Percentiles rank a stretch among this genome's conserved stretches.
Conservation (phyloP, 345 rosid species). For the Cardiospermum halicacabum region DNA sequence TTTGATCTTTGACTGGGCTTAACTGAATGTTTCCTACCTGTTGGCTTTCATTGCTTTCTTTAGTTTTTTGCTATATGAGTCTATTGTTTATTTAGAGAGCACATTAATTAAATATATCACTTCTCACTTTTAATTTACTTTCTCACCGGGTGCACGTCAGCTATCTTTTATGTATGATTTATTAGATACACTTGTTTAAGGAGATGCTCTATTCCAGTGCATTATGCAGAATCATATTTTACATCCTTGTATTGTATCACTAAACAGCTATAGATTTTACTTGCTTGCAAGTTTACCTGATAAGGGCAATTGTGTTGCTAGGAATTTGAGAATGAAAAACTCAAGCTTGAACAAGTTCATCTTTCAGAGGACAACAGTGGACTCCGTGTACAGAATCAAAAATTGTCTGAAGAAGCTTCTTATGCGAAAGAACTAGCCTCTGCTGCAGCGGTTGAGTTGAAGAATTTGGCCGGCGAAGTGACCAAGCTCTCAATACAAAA, state of each 20-base stretch:
- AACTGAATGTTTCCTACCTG: neutral
- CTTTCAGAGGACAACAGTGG: slow-evolving; percentile 92
- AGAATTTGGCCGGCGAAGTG: slow-evolving; percentile 91
- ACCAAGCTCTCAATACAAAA: slow-evolving; percentile 82
- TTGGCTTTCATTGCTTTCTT: neutral
- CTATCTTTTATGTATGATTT: neutral
- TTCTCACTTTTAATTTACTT: neutral
- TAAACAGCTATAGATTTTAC: no score
- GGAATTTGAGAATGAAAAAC: slow-evolving; percentile 80
- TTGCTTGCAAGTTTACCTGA: slow-evolving; percentile 5
- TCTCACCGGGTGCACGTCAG: neutral
- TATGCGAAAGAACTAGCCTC: slow-evolving; percentile 97
- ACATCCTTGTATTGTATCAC: no score
- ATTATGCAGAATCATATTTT: neutral
- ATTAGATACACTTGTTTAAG: neutral
- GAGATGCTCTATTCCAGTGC: neutral
- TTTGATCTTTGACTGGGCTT: slow-evolving; percentile 6
- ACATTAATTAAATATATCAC: neutral
- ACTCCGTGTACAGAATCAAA: slow-evolving; percentile 76
- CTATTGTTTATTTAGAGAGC: neutral
- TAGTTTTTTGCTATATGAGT: neutral
- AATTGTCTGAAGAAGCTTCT: slow-evolving; percentile 92
- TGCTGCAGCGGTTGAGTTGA: slow-evolving; percentile 98
- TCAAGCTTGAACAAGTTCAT: slow-evolving; percentile 79
- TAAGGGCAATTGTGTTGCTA: slow-evolving; percentile 23